Conservation (phyloP, 176 grass and related monocot species). For the Oryza glumipatula region DNA sequence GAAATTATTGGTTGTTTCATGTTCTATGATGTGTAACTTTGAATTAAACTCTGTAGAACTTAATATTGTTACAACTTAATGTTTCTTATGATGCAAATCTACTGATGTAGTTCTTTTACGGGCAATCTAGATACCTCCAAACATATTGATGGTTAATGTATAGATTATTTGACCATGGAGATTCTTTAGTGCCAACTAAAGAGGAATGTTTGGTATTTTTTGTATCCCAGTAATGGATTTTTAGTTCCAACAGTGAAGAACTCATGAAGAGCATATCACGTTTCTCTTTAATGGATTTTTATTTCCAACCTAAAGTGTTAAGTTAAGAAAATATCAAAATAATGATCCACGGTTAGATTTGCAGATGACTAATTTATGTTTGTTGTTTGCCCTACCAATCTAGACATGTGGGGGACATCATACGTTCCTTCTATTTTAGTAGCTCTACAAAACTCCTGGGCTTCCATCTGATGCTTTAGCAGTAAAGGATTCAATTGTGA, state of each 20-base stretch:
- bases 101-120: not conserved
- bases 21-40: not conserved
- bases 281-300: not conserved
- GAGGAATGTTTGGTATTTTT: not conserved
- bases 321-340: not conserved
- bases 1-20: not conserved
- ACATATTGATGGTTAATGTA: conserved; percentile 9
- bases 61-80: conserved; percentile 16
- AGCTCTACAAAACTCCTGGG: not conserved
- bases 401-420: not conserved
- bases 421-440: conserved; percentile 7
- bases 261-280: not conserved
- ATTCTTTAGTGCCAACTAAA: conserved; percentile 4
- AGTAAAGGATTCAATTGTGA: conserved; percentile 2
- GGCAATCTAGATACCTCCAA: not conserved
- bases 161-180: not conserved
- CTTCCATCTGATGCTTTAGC: not conserved
- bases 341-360: not conserved
- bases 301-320: not conserved
- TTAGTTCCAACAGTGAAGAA: not conserved
- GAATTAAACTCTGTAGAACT: not conserved
- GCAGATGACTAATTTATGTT: not conserved
- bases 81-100: not conserved
- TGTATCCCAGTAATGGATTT: not conserved
- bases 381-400: not conserved